phyloP scores from a whole-genome alignment of 2,329 filamentous ascomycete genomes.

The Xylariaceae sp. region DNA sequence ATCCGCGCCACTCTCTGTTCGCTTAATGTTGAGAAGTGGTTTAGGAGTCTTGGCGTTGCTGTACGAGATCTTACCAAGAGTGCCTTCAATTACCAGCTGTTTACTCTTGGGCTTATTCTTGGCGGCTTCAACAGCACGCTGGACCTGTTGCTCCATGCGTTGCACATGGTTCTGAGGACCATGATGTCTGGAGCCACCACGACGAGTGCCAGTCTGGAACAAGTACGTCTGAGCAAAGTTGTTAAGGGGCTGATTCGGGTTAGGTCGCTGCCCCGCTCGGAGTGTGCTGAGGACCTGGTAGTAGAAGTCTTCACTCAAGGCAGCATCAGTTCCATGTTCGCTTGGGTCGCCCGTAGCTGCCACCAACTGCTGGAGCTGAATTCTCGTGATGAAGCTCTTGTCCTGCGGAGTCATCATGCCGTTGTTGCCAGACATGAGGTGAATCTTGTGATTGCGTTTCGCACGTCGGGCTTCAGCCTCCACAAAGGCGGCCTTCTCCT shows the following conservation, averaged over 20 bases:
- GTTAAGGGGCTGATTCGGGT: slow-evolving; percentile 86
- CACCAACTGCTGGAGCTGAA: slow-evolving; percentile 93
- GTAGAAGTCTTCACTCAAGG: slow-evolving; percentile 91
- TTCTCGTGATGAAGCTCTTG: slow-evolving; percentile 98
- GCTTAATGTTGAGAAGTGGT: slow-evolving; percentile 91
- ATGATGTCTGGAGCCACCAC: slow-evolving; percentile 67
- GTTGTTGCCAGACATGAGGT: slow-evolving; percentile 86
- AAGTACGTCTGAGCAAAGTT: slow-evolving; percentile 98
- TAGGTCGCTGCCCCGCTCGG: slow-evolving; percentile 79
- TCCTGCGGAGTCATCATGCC: slow-evolving; percentile 98
- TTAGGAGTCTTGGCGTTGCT: slow-evolving; percentile 98
- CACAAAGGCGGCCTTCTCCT: slow-evolving; percentile 77
- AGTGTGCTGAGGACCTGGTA: slow-evolving; percentile 98
- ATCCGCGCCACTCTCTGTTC: slow-evolving; percentile 63
- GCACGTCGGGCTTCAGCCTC: slow-evolving; percentile 90
- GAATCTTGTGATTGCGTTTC: slow-evolving; percentile 98
- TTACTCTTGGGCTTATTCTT: slow-evolving; percentile 98
- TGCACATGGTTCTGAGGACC: slow-evolving; percentile 96
- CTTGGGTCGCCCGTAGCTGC: slow-evolving; percentile 83
- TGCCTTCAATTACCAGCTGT: slow-evolving; percentile 92
- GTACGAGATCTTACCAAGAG: slow-evolving; percentile 95
- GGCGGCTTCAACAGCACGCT: slow-evolving; percentile 91
- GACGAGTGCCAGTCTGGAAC: slow-evolving; percentile 85
- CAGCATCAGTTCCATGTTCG: slow-evolving; percentile 72
- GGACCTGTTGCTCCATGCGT: slow-evolving; percentile 98